These are phyloP conservation scores for Fusarium heterosporum DNA, from an alignment of 2,329 filamentous ascomycete genomes.

Conservation along the genomic window DNA sequence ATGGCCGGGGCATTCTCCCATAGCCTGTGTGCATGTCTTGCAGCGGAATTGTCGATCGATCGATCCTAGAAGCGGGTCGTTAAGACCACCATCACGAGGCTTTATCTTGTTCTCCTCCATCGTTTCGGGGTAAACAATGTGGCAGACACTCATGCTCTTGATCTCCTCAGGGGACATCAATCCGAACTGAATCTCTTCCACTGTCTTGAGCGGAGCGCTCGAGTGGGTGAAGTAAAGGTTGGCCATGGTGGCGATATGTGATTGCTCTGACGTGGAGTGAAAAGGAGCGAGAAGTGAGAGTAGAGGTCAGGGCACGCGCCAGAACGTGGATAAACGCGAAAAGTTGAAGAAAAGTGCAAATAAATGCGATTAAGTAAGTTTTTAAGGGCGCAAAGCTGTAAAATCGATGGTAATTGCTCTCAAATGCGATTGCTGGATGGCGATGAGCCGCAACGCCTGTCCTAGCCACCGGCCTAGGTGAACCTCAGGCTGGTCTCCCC, in stretches of 20 bases:
- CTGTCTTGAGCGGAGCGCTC: constrained; percentile 94
- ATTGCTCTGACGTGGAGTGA: constrained; percentile 43
- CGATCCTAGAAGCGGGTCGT: constrained; percentile 94
- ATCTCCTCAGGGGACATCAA: constrained; percentile 98
- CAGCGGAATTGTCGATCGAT: constrained; percentile 97
- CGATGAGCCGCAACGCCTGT: constrained; percentile 57
- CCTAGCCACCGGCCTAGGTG: constrained; percentile 62
- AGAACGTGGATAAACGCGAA: constrained; percentile 43
- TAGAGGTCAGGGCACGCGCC: constrained; percentile 42
- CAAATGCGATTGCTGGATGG: constrained; percentile 54
- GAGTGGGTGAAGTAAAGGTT: constrained; percentile 92
- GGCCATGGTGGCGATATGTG: constrained; percentile 76
- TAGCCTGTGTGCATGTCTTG: constrained; percentile 94
- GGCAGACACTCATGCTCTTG: constrained; percentile 97
- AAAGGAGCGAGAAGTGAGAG: constrained; percentile 45
- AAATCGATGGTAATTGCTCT: constrained; percentile 51
- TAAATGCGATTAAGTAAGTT: constrained; percentile 37
- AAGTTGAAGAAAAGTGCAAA: constrained; percentile 43
- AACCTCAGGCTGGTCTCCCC: constrained; percentile 59
- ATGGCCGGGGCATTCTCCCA: constrained; percentile 95
- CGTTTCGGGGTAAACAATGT: constrained; percentile 98
- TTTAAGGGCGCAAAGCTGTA: constrained; percentile 43
- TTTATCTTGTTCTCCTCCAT: constrained; percentile 97
- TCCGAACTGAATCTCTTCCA: constrained; percentile 99
- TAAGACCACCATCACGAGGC: constrained; percentile 90